A percentile compares a stretch with the other conserved stretches of the same genome.
phyloP scores from a whole-genome alignment of 1,284 basidiomycete species.

The Cryptococcus maquisensis region DNA sequence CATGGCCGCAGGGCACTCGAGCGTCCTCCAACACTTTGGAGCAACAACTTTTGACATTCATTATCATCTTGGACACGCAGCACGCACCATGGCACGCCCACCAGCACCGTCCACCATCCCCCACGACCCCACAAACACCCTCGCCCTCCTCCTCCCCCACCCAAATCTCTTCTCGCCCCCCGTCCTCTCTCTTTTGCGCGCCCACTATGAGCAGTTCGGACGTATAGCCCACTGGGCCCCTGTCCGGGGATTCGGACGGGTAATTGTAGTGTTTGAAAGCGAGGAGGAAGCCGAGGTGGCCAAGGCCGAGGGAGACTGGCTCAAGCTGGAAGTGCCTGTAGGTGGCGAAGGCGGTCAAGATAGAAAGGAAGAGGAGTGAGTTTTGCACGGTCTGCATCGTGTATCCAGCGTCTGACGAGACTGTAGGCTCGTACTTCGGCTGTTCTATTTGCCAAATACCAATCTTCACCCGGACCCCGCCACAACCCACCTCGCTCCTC shows the following conservation, averaged over 20 bases:
- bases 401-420: background rate
- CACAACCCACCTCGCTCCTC: slow-evolving; percentile 63
- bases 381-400: background rate
- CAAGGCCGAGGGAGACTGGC: slow-evolving; percentile 42
- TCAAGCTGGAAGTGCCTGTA: slow-evolving; percentile 29
- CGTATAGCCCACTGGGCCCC: slow-evolving; percentile 80
- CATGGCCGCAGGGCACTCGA: too few relatives aligned
- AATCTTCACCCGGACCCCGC: slow-evolving; percentile 48
- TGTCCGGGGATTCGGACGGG: slow-evolving; percentile 69
- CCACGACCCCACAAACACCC: slow-evolving; percentile 58
- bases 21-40: background rate
- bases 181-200: slow-evolving; percentile 62
- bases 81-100: background rate
- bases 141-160: slow-evolving; percentile 63
- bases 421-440: slow-evolving; percentile 59
- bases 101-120: slow-evolving; percentile 2
- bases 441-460: slow-evolving; percentile 74
- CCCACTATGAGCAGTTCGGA: slow-evolving; percentile 70
- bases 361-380: background rate
- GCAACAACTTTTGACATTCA: background rate
- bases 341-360: background rate
- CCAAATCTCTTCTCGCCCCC: slow-evolving; percentile 63
- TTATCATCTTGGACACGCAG: background rate
- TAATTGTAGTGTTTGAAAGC: slow-evolving; percentile 70
- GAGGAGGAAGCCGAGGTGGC: slow-evolving; percentile 49